These are phyloP conservation scores for Gleditsia sinensis DNA, from an alignment of 306 rosid species.

Conservation along the genomic window DNA sequence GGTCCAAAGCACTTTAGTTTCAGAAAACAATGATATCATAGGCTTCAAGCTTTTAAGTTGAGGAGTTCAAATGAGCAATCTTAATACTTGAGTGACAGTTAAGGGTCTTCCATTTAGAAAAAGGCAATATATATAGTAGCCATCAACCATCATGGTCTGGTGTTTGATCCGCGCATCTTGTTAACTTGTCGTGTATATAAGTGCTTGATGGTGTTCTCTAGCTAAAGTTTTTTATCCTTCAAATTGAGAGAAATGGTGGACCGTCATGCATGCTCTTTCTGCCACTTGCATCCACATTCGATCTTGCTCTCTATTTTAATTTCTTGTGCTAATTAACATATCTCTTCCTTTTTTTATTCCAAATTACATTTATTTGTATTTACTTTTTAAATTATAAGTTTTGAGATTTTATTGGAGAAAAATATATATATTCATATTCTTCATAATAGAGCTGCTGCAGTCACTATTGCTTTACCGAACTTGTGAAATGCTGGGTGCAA, in stretches of 20 bases:
- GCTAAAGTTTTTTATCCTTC: conserved; percentile 15
- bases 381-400: too few species aligned
- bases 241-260: conserved; percentile 28
- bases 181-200: not conserved
- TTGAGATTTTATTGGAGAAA: too few species aligned
- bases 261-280: conserved; percentile 22
- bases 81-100: conserved; percentile 42
- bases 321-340: conserved; percentile 35
- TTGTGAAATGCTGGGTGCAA: too few species aligned
- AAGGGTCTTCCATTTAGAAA: conserved; percentile 33
- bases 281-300: conserved; percentile 41
- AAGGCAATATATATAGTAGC: conserved; percentile 8
- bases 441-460: too few species aligned
- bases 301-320: conserved; percentile 28
- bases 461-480: too few species aligned
- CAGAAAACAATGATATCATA: conserved; percentile 60
- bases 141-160: conserved; percentile 42
- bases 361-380: too few species aligned
- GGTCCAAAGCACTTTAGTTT: conserved; percentile 54
- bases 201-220: not conserved
- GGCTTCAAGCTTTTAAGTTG: conserved; percentile 49
- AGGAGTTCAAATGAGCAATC: conserved; percentile 45
- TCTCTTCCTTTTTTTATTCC: not conserved
- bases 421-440: too few species aligned
- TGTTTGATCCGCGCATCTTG: conserved; percentile 21